Base-by-base conservation (phyloP, 2,329 filamentous ascomycete species). In the Penicillium hordei region DNA sequence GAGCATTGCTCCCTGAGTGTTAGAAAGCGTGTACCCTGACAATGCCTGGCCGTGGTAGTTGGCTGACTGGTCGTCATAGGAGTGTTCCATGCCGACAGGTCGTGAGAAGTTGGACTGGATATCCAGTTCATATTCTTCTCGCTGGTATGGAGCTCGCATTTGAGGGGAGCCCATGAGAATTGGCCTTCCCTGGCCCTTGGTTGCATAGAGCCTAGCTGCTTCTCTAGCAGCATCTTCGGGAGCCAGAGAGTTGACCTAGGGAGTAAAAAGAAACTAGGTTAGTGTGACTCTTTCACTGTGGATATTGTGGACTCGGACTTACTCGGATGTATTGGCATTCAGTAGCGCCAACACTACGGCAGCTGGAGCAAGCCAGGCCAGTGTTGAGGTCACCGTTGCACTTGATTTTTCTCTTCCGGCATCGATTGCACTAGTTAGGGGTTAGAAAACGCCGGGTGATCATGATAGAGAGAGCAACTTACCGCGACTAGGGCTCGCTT, bases 401-500 rank as follows among this genome's bases (percentile, higher is more conserved):
- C 66, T 91, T 89, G 68, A 97, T 97, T 81, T 97, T 97, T 58
- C 93, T 86, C 78, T 93, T 93, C 60, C 93, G 86, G 76, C 93
- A 97, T 65, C 93, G 86, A 36, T 86, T 86, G 74, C 93, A 97
- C 93, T 97, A 9, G 63, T 21, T 12, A 15, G 27, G 27, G 21
- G 44, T 64, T 43, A 67, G 60, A 51, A 33, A 6, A 12, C 13
- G 19, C 17, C 29, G 44, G 31, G 7, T 39, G 9, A 19, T 46
- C 23, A 36, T 6, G 12, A 34, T 52, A 40, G 27, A 19, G 45
- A 48, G 21, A 34, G 44, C 1, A 15, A 65, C 68, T 55, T 75
- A 83, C 82, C 23, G 82, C 82, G 45, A 83, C 79, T 38, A 76
- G 79, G 50, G 85, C 85, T 49, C 84, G 80, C 55, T 81, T 76